Conservation (phyloP, 208 protist genomes). For the Porcisia deanei region DNA sequence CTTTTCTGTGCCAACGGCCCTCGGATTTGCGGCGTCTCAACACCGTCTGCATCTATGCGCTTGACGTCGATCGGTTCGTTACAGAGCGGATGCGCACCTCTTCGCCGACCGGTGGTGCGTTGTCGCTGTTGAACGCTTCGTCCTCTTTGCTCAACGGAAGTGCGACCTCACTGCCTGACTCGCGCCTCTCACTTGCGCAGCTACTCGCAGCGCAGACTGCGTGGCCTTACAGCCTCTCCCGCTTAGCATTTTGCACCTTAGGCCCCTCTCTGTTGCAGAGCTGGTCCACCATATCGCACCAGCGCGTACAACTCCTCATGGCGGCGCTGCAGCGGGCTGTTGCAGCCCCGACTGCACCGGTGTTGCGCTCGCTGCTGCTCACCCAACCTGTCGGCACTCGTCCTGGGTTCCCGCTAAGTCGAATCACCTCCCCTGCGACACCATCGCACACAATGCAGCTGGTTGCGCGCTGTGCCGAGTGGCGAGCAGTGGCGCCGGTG, state of each 20-base stretch:
- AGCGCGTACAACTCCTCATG: background rate
- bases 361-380: constrained; percentile 4
- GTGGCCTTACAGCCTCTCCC: constrained; percentile 17
- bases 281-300: background rate
- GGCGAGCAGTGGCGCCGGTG: constrained; percentile 19
- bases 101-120: background rate
- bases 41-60: background rate
- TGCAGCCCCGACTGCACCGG: constrained; percentile 12
- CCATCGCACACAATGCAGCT: background rate
- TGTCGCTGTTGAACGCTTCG: background rate
- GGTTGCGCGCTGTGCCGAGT: background rate
- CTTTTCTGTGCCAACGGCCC: background rate
- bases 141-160: background rate
- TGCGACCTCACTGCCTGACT: background rate
- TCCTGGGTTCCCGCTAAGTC: background rate
- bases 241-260: constrained; percentile 1
- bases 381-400: background rate
- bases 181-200: background rate
- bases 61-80: constrained; percentile 43
- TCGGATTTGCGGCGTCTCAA: background rate
- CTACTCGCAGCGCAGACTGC: constrained; percentile 2
- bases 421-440: background rate
- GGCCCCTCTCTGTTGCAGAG: background rate
- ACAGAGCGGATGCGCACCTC: constrained; percentile 12
- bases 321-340: constrained; percentile 15